These are phyloP conservation scores for Boletus sp. DNA, from an alignment of 768 basidiomycete species.

Conservation along the genomic window DNA sequence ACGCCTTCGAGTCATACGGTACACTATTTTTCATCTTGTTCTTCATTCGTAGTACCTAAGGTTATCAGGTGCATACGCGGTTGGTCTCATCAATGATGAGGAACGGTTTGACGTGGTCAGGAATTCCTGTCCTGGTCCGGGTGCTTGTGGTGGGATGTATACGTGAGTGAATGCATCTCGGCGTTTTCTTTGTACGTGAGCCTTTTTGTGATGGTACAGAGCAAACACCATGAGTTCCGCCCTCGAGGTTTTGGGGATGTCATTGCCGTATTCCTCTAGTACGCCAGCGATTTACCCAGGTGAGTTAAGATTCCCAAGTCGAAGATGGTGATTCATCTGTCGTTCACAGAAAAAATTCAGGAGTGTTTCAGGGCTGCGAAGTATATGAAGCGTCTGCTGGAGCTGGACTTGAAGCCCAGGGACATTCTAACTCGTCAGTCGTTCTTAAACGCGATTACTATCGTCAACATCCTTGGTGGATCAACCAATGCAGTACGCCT, in stretches of 20 bases:
- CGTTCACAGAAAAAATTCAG: constrained; percentile 64
- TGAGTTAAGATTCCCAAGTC: constrained; percentile 23
- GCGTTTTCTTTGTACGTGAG: neutral
- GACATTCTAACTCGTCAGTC: constrained; percentile 68
- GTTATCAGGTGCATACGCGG: constrained; percentile 64
- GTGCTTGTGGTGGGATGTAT: constrained; percentile 88
- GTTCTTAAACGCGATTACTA: constrained; percentile 81
- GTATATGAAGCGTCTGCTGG: constrained; percentile 73
- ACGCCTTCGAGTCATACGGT: constrained; percentile 86
- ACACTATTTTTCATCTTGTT: neutral
- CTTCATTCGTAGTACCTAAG: neutral
- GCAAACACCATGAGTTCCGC: constrained; percentile 90
- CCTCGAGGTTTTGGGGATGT: constrained; percentile 83
- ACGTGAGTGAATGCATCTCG: constrained; percentile 45
- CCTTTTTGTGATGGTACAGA: constrained; percentile 28
- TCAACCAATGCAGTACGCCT: constrained; percentile 78
- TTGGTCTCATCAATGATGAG: constrained; percentile 77
- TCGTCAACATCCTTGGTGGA: constrained; percentile 79
- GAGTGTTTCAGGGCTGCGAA: constrained; percentile 79
- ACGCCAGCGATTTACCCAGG: constrained; percentile 73
- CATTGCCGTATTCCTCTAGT: constrained; percentile 75
- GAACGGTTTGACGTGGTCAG: constrained; percentile 82
- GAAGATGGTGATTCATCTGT: neutral
- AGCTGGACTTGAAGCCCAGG: constrained; percentile 78
- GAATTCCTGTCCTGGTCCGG: constrained; percentile 81